phyloP scores from a whole-genome alignment of 2,329 filamentous ascomycete species.

The Elsinoe fawcettii region DNA sequence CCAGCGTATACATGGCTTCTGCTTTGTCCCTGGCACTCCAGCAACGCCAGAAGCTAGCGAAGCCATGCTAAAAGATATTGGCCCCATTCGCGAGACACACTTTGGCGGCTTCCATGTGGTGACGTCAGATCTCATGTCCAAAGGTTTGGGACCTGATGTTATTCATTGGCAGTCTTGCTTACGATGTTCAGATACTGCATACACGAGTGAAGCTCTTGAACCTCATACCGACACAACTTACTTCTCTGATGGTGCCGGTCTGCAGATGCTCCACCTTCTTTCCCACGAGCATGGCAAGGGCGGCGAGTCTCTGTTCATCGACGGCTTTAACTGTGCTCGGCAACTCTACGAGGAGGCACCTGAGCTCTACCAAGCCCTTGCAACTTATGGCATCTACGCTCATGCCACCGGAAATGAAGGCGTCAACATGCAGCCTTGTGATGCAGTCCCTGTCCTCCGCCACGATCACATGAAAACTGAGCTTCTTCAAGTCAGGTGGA shows the following conservation, averaged over 20 bases:
- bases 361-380: conserved; percentile 51
- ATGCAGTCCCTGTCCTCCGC: conserved; percentile 64
- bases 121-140: conserved; percentile 75
- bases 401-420: conserved; percentile 85
- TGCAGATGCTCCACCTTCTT: conserved; percentile 88
- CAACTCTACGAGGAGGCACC: conserved; percentile 50
- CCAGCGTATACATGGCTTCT: conserved; percentile 60
- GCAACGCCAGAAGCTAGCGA: conserved; percentile 63
- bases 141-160: conserved; percentile 29
- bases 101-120: conserved; percentile 84
- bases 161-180: neutral
- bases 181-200: conserved; percentile 38
- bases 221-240: conserved; percentile 95
- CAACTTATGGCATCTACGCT: conserved; percentile 54
- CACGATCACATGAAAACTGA: conserved; percentile 38
- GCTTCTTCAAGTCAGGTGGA: conserved; percentile 73
- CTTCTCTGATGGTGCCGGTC: conserved; percentile 82
- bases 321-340: conserved; percentile 69
- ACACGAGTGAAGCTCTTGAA: conserved; percentile 73
- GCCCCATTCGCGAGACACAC: conserved; percentile 82
- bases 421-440: conserved; percentile 67
- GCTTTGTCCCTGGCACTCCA: conserved; percentile 65
- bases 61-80: conserved; percentile 67
- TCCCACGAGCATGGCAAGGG: conserved; percentile 65
- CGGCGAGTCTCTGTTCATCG: conserved; percentile 73